A percentile compares a stretch with the other conserved stretches of the same genome.
These are phyloP conservation scores for Starmera quercuum DNA, from an alignment of 805 yeast genomes.

Conservation along the genomic window DNA sequence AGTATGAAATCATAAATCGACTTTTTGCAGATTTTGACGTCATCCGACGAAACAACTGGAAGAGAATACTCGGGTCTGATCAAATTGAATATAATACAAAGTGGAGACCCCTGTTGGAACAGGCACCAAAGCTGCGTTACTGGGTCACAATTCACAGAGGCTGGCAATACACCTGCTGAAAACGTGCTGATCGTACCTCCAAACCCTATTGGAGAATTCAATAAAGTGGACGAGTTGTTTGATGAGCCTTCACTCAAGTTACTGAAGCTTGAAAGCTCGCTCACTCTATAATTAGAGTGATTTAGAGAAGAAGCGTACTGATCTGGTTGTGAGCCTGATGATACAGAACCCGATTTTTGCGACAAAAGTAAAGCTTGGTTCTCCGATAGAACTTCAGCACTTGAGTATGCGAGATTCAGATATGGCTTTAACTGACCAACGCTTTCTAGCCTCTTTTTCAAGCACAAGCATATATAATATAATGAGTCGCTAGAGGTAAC, in stretches of 20 bases:
- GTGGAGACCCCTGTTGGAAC: slow-evolving; percentile 87
- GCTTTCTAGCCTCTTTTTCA: slow-evolving; percentile 46
- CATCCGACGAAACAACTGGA: slow-evolving; percentile 66
- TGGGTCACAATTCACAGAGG: slow-evolving; percentile 74
- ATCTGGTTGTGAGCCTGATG: slow-evolving; percentile 3
- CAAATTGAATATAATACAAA: slow-evolving; percentile 77
- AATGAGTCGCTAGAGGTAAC: slow-evolving; percentile 61
- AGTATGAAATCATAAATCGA: slow-evolving; percentile 83
- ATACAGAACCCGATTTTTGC: slow-evolving; percentile 20
- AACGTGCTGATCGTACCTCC: slow-evolving; percentile 40
- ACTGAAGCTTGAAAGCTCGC: slow-evolving; percentile 25
- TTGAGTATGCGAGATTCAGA: slow-evolving; percentile 51
- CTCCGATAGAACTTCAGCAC: slow-evolving; percentile 64
- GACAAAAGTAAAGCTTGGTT: slow-evolving; percentile 54
- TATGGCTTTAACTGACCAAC: slow-evolving; percentile 67
- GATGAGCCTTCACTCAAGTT: slow-evolving; percentile 26
- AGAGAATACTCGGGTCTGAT: slow-evolving; percentile 53
- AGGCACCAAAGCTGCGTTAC: slow-evolving; percentile 85
- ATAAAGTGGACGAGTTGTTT: slow-evolving; percentile 18
- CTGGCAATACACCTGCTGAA: slow-evolving; percentile 73
- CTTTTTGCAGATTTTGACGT: slow-evolving; percentile 76
- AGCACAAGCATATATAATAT: slow-evolving; percentile 53
- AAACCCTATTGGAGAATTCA: slow-evolving; percentile 16
- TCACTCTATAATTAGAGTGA: slow-evolving; percentile 21
- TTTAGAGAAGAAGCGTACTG: slow-evolving; percentile 12